Percentiles rank a stretch among this genome's conserved stretches.
These are phyloP conservation scores for Bipolaris bicolor DNA, from an alignment of 2,329 filamentous ascomycete species.

Conservation along the genomic window DNA sequence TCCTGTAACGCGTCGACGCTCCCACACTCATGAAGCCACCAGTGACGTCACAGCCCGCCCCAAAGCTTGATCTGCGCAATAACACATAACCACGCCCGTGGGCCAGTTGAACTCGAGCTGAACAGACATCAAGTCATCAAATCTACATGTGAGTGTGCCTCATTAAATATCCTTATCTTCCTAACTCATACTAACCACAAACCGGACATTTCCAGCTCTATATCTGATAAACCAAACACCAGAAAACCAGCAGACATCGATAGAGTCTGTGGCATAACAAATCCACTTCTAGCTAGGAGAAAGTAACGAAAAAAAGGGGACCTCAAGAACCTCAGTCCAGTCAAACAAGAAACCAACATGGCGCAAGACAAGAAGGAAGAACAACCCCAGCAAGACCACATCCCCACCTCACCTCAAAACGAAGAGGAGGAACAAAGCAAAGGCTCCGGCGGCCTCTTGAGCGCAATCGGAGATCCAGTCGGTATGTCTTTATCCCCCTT, in stretches of 20 bases:
- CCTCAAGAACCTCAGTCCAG: too few species aligned
- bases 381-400: constrained; percentile 33
- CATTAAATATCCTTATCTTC: neutral
- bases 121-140: constrained; percentile 7
- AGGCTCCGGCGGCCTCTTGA: constrained; percentile 37
- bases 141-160: neutral
- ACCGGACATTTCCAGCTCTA: neutral
- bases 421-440: constrained; percentile 28
- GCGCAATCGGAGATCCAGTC: constrained; percentile 39
- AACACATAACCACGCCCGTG: constrained; percentile 1
- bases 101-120: neutral
- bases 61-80: constrained; percentile 10
- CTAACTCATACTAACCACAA: neutral
- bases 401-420: constrained; percentile 28
- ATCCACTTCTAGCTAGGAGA: neutral
- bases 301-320: neutral
- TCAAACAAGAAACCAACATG: constrained; percentile 10
- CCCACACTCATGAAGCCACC: constrained; percentile 2
- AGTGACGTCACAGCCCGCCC: constrained; percentile 13
- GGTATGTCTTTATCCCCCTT: constrained; percentile 23
- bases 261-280: too few species aligned
- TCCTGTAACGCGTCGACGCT: constrained; percentile 8
- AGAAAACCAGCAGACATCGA: neutral
- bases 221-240: neutral
- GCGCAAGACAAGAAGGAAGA: constrained; percentile 18